A percentile compares a stretch with the other conserved stretches of the same genome.
Evolutionary conservation across 2,329 filamentous ascomycete genomes (phyloP).

Genomic region (Ophiocordyceps australis): DNA sequence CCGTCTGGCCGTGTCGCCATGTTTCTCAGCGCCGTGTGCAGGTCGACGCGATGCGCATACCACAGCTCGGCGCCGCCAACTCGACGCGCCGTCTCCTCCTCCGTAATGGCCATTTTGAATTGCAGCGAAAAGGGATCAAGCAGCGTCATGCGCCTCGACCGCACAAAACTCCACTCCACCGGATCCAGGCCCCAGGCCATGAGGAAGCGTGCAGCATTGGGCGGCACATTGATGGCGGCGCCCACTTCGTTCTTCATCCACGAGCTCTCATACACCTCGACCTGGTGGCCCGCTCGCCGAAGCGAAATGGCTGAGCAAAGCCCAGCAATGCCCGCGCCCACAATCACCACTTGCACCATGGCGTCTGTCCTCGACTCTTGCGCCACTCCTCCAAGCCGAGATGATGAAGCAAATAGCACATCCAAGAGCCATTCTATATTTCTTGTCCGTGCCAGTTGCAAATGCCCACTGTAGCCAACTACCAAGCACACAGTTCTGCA

Average conservation of each 20-base stretch:
- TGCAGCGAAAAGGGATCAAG: slow-evolving; percentile 10
- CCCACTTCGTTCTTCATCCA: slow-evolving; percentile 16
- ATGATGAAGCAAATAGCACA: no score
- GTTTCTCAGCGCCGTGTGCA: slow-evolving; percentile 16
- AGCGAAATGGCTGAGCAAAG: slow-evolving; percentile 14
- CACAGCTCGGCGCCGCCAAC: slow-evolving; percentile 14
- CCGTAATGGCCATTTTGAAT: slow-evolving; percentile 1
- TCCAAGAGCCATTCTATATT: no score
- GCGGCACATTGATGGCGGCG: slow-evolving; percentile 18
- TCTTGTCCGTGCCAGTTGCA: no score
- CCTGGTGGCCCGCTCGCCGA: slow-evolving; percentile 13
- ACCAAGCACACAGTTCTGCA: no score
- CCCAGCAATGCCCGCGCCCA: slow-evolving; percentile 19
- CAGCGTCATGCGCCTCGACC: slow-evolving; percentile 5
- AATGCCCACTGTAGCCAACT: no score
- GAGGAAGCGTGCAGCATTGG: slow-evolving; percentile 17
- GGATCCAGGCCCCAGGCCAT: slow-evolving; percentile 16
- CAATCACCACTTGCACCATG: slow-evolving; percentile 11
- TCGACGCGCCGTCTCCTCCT: slow-evolving; percentile 4
- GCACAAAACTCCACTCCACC: slow-evolving; percentile 9
- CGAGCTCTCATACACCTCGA: slow-evolving; percentile 19
- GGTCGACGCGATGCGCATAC: slow-evolving; percentile 19
- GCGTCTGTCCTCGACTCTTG: no score
- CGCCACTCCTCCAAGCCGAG: no score
- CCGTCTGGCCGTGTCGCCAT: slow-evolving; percentile 12